A percentile compares a stretch with the other conserved stretches of the same genome.
These are phyloP conservation scores for Starmerella ratchasimensis DNA, from an alignment of 805 yeast genomes.

Conservation along the genomic window DNA sequence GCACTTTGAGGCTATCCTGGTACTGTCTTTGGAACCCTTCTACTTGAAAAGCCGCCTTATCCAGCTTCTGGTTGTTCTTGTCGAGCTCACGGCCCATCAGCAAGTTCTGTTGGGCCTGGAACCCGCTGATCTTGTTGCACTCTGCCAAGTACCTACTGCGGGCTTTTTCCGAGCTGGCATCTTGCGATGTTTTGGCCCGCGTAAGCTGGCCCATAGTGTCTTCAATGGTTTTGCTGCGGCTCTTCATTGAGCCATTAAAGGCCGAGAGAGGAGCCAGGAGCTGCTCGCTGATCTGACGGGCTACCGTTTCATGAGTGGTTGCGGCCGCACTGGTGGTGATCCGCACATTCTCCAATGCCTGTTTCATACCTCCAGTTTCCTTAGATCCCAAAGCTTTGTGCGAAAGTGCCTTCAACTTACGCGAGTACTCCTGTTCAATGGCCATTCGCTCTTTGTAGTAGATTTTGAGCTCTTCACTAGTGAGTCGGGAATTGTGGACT, in stretches of 20 bases:
- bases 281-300: slow-evolving; percentile 38
- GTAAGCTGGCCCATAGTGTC: slow-evolving; percentile 42
- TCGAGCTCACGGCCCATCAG: slow-evolving; percentile 65
- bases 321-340: slow-evolving; percentile 48
- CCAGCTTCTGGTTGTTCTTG: slow-evolving; percentile 41
- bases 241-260: slow-evolving; percentile 39
- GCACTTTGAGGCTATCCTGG: slow-evolving; percentile 38
- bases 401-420: slow-evolving; percentile 40
- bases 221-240: slow-evolving; percentile 44
- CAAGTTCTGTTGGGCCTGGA: slow-evolving; percentile 47
- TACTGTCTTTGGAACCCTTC: slow-evolving; percentile 40
- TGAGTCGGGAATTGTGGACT: slow-evolving; percentile 45
- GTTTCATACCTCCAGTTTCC: slow-evolving; percentile 47
- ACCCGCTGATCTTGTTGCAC: slow-evolving; percentile 44
- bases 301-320: slow-evolving; percentile 40
- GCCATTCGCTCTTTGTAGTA: slow-evolving; percentile 42
- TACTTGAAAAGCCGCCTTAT: slow-evolving; percentile 34
- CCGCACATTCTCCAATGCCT: slow-evolving; percentile 45
- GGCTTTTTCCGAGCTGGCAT: slow-evolving; percentile 25
- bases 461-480: slow-evolving; percentile 37
- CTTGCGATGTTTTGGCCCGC: slow-evolving; percentile 32
- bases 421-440: slow-evolving; percentile 62
- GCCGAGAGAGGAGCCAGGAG: slow-evolving; percentile 40
- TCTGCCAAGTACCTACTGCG: slow-evolving; percentile 41
- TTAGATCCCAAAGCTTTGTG: slow-evolving; percentile 38